Evolutionary conservation across 495 filamentous ascomycete species (phyloP).

Genomic region (Amniculicola lignicola): DNA sequence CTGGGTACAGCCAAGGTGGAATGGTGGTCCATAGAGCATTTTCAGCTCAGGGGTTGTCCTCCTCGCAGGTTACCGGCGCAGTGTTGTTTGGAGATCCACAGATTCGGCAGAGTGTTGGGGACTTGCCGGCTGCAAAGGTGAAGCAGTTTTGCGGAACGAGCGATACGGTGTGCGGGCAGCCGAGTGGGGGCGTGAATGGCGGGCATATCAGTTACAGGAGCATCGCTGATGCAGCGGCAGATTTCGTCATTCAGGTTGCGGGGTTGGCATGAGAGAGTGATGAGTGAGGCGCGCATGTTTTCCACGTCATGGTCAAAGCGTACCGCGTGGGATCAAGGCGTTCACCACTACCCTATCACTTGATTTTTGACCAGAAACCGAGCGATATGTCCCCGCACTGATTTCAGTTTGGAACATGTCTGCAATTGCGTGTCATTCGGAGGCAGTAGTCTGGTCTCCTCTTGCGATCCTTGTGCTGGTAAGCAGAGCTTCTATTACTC

Average conservation of each 20-base stretch:
- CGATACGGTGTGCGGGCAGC: conserved; percentile 4
- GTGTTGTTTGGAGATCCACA: conserved; percentile 14
- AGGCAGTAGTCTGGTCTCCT: too few relatives aligned
- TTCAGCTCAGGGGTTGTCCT: background rate
- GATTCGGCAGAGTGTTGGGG: background rate
- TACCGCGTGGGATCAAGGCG: too few relatives aligned
- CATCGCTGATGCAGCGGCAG: conserved; percentile 3
- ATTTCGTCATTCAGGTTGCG: background rate
- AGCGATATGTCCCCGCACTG: too few relatives aligned
- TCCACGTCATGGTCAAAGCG: too few relatives aligned
- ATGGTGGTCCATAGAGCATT: conserved; percentile 18
- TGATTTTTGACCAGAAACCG: too few relatives aligned
- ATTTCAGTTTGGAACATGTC: too few relatives aligned
- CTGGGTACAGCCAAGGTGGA: conserved; percentile 14
- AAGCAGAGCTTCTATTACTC: too few relatives aligned
- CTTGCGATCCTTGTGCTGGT: too few relatives aligned
- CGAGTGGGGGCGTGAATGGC: background rate
- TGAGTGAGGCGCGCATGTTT: too few relatives aligned
- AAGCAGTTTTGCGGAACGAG: conserved; percentile 9
- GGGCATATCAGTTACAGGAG: conserved; percentile 4
- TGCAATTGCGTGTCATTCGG: too few relatives aligned
- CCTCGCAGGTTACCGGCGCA: conserved; percentile 1
- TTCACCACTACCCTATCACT: too few relatives aligned
- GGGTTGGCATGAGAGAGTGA: background rate
- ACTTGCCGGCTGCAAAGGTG: background rate